These are phyloP conservation scores for Kingdonia uniflora DNA, from an alignment of 164 flowering plant genomes.

Conservation along the genomic window DNA sequence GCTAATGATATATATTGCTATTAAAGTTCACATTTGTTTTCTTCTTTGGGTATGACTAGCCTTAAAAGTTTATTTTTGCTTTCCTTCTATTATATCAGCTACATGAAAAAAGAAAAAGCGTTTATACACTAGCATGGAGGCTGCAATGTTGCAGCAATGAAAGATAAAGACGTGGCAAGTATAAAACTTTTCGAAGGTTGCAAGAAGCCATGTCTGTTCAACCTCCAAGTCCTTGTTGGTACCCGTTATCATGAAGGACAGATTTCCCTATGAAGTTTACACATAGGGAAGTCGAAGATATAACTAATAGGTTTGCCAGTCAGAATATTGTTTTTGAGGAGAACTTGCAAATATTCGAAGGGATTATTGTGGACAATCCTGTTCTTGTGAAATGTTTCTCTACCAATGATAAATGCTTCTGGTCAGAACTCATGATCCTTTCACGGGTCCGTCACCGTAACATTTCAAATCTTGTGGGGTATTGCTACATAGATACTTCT, in stretches of 20 bases:
- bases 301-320: constrained; percentile 22
- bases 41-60: not conserved
- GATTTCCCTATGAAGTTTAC: constrained; percentile 26
- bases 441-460: constrained; percentile 30
- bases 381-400: constrained; percentile 22
- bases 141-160: constrained; percentile 41
- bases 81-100: constrained; percentile 13
- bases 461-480: constrained; percentile 37
- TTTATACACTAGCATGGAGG: constrained; percentile 25
- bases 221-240: constrained; percentile 23
- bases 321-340: constrained; percentile 10
- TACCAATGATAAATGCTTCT: constrained; percentile 17
- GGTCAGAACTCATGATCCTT: constrained; percentile 25
- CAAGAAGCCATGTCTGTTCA: not conserved
- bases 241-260: constrained; percentile 28
- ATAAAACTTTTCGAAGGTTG: constrained; percentile 19
- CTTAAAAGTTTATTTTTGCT: not conserved
- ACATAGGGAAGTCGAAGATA: constrained; percentile 22
- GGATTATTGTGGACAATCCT: constrained; percentile 21
- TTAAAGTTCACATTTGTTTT: no score
- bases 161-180: constrained; percentile 30
- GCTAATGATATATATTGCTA: no score
- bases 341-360: constrained; percentile 16
- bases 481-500: constrained; percentile 24
- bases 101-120: constrained; percentile 27